Evolutionary conservation across 345 rosid genomes (phyloP), one percentile per base, ranked within the genome.

Genomic region (Brassica carinata): DNA sequence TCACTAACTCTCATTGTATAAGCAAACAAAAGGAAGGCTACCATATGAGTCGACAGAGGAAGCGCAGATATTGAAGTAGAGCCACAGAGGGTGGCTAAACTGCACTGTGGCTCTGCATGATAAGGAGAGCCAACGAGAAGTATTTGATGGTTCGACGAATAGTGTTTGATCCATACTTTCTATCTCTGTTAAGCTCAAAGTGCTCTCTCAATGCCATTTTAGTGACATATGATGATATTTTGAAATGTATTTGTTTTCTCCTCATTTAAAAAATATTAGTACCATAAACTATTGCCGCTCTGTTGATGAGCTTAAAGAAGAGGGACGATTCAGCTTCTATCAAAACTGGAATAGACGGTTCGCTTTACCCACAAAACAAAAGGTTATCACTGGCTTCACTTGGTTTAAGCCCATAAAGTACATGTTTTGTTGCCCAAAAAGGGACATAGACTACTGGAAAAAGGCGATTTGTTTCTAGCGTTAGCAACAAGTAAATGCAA

Each of bases 91-190:
- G 5, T 2, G 13, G 87, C 90, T 75, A 89, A 75, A 17, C 85
- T 78, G 55, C 55, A 9, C 55, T 23, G 26, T 23, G 26, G 26
- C 26, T 23, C 26, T 23, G 26, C 26, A 23, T 23, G 90, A 85
- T 61, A 89, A 88, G 0, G 91, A 89, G 79, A 89, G 2, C 93
- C 95, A 4, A 88, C 91, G 7, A 91, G 71, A 19, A 89, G 79
- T 17, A 85, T 85, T 1, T 72, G 84, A 36, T 87, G 89, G 18
- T 75, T 69, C 2, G 91, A 82, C 51, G 90, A 87, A 7, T 88
- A 88, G 64, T 83, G 82, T 5, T 71, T 74, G 40, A 84, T 80
- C 88, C 88, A 79, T 63, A 81, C 86, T 65, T 26, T 18, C 40
- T 33, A 1, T 55, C 64, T 71, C 71, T 71, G 48, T 1, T 26